Percentiles rank a stretch among this genome's conserved stretches.
phyloP scores from a whole-genome alignment of 129 eudicot genomes.

The Flaveria linearis region DNA sequence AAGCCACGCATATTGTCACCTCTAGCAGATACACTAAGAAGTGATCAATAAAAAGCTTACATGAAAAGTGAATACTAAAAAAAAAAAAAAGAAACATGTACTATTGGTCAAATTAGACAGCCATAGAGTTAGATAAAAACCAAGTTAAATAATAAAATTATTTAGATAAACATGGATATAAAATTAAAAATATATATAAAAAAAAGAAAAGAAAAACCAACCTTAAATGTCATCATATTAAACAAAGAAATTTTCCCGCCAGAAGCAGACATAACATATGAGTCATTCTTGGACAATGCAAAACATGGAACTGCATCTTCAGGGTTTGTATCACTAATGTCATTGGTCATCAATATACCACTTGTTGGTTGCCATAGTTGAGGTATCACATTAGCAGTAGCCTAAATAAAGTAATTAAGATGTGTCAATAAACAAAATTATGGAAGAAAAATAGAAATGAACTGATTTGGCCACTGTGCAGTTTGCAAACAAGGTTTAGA shows the following conservation, averaged over 20 bases:
- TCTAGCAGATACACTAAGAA: not conserved
- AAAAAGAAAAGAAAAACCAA: conserved; percentile 14
- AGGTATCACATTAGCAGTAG: conserved; percentile 61
- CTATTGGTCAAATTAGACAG: not conserved
- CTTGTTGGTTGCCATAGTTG: conserved; percentile 85
- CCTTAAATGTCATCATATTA: conserved; percentile 89
- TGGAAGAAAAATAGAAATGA: not conserved
- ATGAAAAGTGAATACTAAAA: not conserved
- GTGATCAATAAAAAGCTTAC: not conserved
- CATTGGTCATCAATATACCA: conserved; percentile 83
- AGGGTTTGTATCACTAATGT: conserved; percentile 59
- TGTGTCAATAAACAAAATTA: not conserved
- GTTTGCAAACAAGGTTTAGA: not conserved
- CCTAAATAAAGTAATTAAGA: conserved; percentile 39
- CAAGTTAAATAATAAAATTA: not conserved
- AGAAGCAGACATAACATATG: conserved; percentile 84
- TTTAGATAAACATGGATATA: not conserved
- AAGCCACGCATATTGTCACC: not conserved
- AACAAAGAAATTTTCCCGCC: conserved; percentile 83
- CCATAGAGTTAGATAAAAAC: not conserved
- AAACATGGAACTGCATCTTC: conserved; percentile 82
- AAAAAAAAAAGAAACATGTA: not conserved
- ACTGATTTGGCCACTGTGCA: not conserved
- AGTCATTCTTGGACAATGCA: conserved; percentile 84
- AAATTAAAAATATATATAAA: not conserved